Conservation (phyloP, 2,329 filamentous ascomycete genomes). For the Phialemoniopsis sp. region DNA sequence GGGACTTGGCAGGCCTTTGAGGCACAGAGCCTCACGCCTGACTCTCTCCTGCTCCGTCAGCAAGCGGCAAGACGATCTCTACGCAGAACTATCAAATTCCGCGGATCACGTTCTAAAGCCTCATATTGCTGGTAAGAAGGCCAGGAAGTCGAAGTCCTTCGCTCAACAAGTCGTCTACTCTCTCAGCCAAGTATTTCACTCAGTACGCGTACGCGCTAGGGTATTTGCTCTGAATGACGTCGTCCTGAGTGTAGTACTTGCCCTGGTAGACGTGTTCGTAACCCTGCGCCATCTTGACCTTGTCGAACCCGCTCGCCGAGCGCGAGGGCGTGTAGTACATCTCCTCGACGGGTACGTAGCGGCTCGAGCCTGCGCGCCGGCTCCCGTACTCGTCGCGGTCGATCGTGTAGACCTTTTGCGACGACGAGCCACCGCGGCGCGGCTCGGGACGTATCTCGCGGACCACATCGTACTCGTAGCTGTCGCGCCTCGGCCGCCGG, state of each 20-base stretch:
- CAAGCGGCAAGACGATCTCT: no score
- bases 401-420: conserved; percentile 2
- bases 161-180: no score
- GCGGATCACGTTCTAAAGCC: no score
- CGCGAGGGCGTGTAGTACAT: conserved; percentile 3
- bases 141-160: no score
- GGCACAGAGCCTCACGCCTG: no score
- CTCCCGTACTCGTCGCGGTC: conserved; percentile 1
- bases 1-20: no score
- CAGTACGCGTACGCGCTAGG: background rate
- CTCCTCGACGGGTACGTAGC: background rate
- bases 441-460: background rate
- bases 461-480: conserved; percentile 10
- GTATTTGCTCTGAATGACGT: conserved; percentile 4
- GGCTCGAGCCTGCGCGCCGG: conserved; percentile 1
- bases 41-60: no score
- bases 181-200: no score
- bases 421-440: background rate
- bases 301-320: conserved; percentile 6
- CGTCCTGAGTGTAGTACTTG: conserved; percentile 12
- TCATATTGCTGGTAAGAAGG: no score
- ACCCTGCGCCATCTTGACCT: conserved; percentile 9
- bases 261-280: conserved; percentile 12
- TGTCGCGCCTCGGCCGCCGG: conserved; percentile 7
- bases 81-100: no score